Evolutionary conservation across 495 filamentous ascomycete genomes (phyloP), one percentile per base, ranked within the genome.

Genomic region (Hypoxylon perforatum): DNA sequence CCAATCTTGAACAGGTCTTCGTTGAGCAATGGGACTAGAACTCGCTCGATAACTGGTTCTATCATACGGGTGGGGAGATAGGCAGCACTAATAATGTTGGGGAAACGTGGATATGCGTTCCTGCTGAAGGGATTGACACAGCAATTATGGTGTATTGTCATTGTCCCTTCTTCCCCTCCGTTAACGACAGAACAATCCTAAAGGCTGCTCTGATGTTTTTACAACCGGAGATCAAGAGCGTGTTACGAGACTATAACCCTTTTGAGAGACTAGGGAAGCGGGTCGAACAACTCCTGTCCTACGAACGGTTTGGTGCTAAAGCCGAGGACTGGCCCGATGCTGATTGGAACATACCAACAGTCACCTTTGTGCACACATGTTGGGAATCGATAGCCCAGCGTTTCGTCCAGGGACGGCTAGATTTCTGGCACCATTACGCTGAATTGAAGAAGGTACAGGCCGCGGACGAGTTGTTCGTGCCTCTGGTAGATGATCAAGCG

Each of bases 341-440:
- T 14, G 1, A 9, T 47, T 19, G 41, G 15, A 47, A 46, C 2
- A 22, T 38, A 9, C 54, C 54, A 0, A 22, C 21, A 1, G 18
- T 57, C 10, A 57, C 41, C 35, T 28, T 44, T 22, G 57, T 60
- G 4, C 45, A 60, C n/a, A 21, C 12, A 14, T 60, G 33, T 14
- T 15, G 46, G 23, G 57, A 51, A 17, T 33, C 46, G 14, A 45
- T 15, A 14, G 46, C 47, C 21, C n/a, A 21, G 17, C 57, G 22
- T 14, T 35, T 60, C 18, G 46, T 60, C 12, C 21, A 51, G 19
- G 57, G 44, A 15, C 46, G 57, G 10, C 33, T 30, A 5, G 9
- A 6, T n/a, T 60, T 60, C 36, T 60, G 57, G 56, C 45, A 42
- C 21, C n/a, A 50, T 42, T 59, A 50, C 35, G n/a, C 19, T 30